Percentiles rank a stretch among this genome's conserved stretches.
These are phyloP conservation scores for Pythium oligandrum DNA, from an alignment of 352 stramenopile genomes.

Conservation along the genomic window DNA sequence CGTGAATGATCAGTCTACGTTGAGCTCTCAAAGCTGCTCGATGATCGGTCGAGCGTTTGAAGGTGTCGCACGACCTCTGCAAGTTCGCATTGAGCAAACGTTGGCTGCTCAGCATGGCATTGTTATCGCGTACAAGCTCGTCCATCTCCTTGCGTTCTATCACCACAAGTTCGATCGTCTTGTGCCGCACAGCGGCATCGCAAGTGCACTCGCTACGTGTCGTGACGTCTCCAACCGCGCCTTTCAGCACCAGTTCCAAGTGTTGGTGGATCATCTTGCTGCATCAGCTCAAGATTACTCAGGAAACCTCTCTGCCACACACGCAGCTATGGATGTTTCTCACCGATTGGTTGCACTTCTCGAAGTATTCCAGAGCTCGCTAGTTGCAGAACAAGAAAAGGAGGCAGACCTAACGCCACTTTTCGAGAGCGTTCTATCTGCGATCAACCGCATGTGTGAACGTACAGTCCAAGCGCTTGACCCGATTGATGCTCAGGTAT, in stretches of 20 bases:
- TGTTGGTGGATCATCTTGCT: conserved; percentile 40
- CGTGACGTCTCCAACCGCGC: conserved; percentile 31
- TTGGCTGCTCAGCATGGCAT: conserved; percentile 46
- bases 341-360: conserved; percentile 53
- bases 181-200: conserved; percentile 27
- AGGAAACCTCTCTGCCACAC: conserved; percentile 50
- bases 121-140: conserved; percentile 56
- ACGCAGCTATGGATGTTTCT: conserved; percentile 47
- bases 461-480: conserved; percentile 33
- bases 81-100: conserved; percentile 65
- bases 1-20: not conserved
- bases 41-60: conserved; percentile 63
- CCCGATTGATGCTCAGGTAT: conserved; percentile 49
- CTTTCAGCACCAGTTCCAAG: conserved; percentile 52
- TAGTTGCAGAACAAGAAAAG: conserved; percentile 46
- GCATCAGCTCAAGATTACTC: conserved; percentile 51
- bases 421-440: conserved; percentile 43
- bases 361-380: conserved; percentile 53
- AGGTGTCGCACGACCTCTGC: conserved; percentile 47
- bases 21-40: conserved; percentile 9
- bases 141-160: conserved; percentile 68
- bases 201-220: conserved; percentile 31
- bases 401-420: conserved; percentile 45
- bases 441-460: conserved; percentile 46
- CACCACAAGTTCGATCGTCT: conserved; percentile 50